Evolutionary conservation across 495 filamentous ascomycete genomes (phyloP), one percentile per base, ranked within the genome.

Genomic region (Trichoderma parareesei): DNA sequence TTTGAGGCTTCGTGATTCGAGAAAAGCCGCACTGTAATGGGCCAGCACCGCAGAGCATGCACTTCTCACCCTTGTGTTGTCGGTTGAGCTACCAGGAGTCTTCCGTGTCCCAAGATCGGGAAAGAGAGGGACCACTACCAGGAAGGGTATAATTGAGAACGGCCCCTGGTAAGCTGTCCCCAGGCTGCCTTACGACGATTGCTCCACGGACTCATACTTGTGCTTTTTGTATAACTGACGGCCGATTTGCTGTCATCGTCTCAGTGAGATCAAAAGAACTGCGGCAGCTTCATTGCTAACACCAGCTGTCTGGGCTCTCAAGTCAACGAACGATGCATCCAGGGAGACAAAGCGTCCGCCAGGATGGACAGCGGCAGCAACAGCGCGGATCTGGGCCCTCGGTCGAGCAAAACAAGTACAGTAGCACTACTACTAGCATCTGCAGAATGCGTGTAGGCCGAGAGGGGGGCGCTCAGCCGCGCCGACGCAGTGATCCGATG

Each of bases 41-140:
- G 69, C 67, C 69, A 71, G 74, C 66, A 64, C 65, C 65, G 67
- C 69, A 69, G 64, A 72, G 70, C 69, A 75, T 72, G 76, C 74
- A 16, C 66, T 70, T 70, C 16, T 49, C 18, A 57, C 53, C 53
- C 53, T 57, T 57, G 53, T 6, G 33, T 69, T 74, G 53, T 57
- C 53, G 53, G 75, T 77, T 81, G 75, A 79, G 77, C 77, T 77
- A 81, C 53, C 77, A 79, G 62, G 60, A 68, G 69, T 75, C 76
- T 75, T 73, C 62, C 71, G 64, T 65, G 67, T 65, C 69, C 60
- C 60, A 44, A 62, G 38, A 62, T 41, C 38, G 60, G 38, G 41
- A 62, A 62, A 41, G 60, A 41, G 60, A 62, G 60, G 60, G 62
- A 33, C 53, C 53, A 35, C 53, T 57, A 16, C 53, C 53, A 57